Base-by-base conservation (phyloP, 495 filamentous ascomycete species). In the Staphylotrichum longicolle region DNA sequence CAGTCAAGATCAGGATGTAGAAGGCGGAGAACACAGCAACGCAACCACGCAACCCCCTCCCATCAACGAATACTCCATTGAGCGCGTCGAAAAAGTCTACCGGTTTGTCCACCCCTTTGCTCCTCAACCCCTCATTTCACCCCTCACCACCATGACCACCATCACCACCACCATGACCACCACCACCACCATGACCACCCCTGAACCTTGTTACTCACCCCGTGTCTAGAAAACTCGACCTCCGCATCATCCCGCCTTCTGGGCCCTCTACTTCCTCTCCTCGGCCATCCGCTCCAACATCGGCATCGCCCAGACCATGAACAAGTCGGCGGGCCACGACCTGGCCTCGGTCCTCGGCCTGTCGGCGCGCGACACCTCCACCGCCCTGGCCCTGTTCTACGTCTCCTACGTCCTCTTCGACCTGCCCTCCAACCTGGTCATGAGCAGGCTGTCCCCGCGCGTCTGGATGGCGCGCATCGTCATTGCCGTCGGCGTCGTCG, bases 381-480 rank as follows among this genome's bases (percentile, higher is more conserved):
- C 87, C 0, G 89, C 87, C 44, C 78, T 96, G 14, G 90, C 91
- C 6, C 78, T 97, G 5, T 96, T 96, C 78, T 96, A 94, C 68
- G 91, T 94, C 55, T 87, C 88, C 68, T 96, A 96, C 77, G 90
- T 96, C 61, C 71, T 93, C 52, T 94, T 94, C 66, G 92, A 96
- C 72, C 77, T 93, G 50, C 93, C 93, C 0, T 93, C 91, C 6
- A 96, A 96, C 71, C 78, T 97, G 65, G 77, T 93, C 68, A 96
- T 96, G 91, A 91, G 87, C 53, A 83, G 81, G 45, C 77, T 96
- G 4, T 90, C 89, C 62, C 92, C 92, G 2, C 88, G 90, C 54
- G 85, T 91, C 5, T 96, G 92, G 91, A 93, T 96, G 91, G 88
- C 89, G 59, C 83, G 92, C 54, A 96, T 96, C 68, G 91, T 96